Evolutionary conservation across 331 rosid genomes (phyloP).

Genomic region (Quercus tomentella): DNA sequence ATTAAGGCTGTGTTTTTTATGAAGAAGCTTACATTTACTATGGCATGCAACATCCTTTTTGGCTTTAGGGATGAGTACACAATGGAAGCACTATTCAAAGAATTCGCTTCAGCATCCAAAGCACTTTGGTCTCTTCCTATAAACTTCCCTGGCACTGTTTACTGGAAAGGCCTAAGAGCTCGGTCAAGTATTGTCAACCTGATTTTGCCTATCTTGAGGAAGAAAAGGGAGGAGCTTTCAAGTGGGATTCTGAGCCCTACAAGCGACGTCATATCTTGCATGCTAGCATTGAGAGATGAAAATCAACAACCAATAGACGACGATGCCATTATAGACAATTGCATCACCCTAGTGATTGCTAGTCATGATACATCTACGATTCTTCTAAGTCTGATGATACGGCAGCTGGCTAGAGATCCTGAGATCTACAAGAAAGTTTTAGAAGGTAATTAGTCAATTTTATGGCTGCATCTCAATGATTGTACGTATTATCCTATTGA

Average conservation of each 20-base stretch:
- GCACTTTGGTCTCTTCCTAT: slow-evolving; percentile 41
- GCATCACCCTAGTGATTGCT: slow-evolving; percentile 37
- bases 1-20: slow-evolving; percentile 34
- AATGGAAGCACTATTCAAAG: slow-evolving; percentile 29
- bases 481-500: too few species aligned
- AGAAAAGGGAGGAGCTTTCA: slow-evolving; percentile 28
- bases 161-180: slow-evolving; percentile 41
- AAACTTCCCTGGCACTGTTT: slow-evolving; percentile 37
- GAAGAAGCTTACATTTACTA: slow-evolving; percentile 34
- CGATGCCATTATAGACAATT: slow-evolving; percentile 34
- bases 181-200: slow-evolving; percentile 32
- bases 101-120: slow-evolving; percentile 29
- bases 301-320: slow-evolving; percentile 29
- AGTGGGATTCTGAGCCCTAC: slow-evolving; percentile 30
- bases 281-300: slow-evolving; percentile 47
- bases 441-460: slow-evolving; percentile 24
- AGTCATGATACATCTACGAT: slow-evolving; percentile 45
- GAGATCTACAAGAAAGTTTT: slow-evolving; percentile 42
- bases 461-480: too few species aligned
- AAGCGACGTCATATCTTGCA: slow-evolving; percentile 29
- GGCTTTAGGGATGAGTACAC: slow-evolving; percentile 40
- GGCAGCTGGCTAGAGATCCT: slow-evolving; percentile 45
- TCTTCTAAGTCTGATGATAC: slow-evolving; percentile 41
- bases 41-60: slow-evolving; percentile 35
- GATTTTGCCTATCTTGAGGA: slow-evolving; percentile 31